These are phyloP conservation scores for Rhodotorula diobovata DNA, from an alignment of 768 basidiomycete species.

Conservation along the genomic window DNA sequence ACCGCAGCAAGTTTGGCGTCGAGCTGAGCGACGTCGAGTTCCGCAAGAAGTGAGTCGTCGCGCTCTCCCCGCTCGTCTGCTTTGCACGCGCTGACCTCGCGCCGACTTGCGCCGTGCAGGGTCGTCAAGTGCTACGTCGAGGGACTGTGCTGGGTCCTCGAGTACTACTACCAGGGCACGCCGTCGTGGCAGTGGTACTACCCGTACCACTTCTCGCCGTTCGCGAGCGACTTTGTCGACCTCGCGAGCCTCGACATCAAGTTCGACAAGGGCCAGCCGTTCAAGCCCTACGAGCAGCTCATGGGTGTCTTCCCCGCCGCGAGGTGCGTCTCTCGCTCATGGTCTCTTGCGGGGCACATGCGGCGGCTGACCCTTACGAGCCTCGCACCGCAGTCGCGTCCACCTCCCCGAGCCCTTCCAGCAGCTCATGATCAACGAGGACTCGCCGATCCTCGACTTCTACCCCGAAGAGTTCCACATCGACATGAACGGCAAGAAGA, in stretches of 20 bases:
- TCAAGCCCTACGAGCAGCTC: conserved; percentile 94
- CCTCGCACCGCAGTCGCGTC: conserved; percentile 63
- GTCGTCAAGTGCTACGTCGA: conserved; percentile 81
- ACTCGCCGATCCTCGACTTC: conserved; percentile 92
- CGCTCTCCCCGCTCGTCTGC: not conserved
- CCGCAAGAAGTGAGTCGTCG: conserved; percentile 65
- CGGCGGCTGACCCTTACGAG: conserved; percentile 2
- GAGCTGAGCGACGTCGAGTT: conserved; percentile 67
- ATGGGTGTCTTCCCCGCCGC: conserved; percentile 98
- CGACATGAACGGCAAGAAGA: conserved; percentile 99
- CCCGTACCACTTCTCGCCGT: conserved; percentile 96
- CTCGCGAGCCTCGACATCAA: conserved; percentile 67
- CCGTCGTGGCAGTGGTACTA: conserved; percentile 78
- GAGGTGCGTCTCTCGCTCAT: conserved; percentile 54
- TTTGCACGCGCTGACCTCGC: not conserved
- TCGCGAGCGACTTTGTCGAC: conserved; percentile 86
- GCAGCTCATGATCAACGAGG: conserved; percentile 72
- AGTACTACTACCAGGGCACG: conserved; percentile 98
- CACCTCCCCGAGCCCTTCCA: conserved; percentile 88
- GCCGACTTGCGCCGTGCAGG: conserved; percentile 51
- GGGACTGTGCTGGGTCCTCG: conserved; percentile 90
- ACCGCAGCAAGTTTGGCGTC: conserved; percentile 83
- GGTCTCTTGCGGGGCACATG: no score
- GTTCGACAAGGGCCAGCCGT: conserved; percentile 73
- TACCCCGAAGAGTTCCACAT: conserved; percentile 87